A percentile compares a stretch with the other conserved stretches of the same genome.
Evolutionary conservation across 306 rosid species (phyloP).

Genomic region (Gastrolobium villosum): DNA sequence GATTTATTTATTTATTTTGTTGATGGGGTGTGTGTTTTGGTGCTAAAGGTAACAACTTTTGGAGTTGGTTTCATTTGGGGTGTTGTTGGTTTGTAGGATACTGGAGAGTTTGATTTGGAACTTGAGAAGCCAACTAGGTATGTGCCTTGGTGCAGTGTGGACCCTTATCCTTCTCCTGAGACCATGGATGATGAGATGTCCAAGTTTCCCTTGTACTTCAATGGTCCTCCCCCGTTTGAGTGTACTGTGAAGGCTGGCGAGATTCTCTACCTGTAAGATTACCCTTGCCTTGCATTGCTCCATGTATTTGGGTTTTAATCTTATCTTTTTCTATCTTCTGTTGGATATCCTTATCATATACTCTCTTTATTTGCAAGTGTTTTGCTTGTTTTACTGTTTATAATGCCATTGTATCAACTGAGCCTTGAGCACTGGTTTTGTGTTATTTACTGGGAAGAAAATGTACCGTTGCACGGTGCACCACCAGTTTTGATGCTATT

Average conservation of each 20-base stretch:
- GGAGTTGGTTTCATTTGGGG: constrained; percentile 25
- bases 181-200: constrained; percentile 52
- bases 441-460: background rate
- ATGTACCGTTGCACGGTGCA: background rate
- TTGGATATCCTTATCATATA: constrained; percentile 14
- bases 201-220: constrained; percentile 70
- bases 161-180: constrained; percentile 73
- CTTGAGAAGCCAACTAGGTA: constrained; percentile 65
- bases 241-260: constrained; percentile 85
- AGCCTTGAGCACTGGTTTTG: background rate
- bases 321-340: background rate
- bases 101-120: constrained; percentile 68
- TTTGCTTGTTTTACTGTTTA: background rate
- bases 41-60: constrained; percentile 7
- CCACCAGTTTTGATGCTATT: background rate
- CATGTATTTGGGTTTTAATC: background rate
- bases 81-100: constrained; percentile 54
- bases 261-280: constrained; percentile 81
- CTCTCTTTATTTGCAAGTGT: constrained; percentile 18
- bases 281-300: constrained; percentile 1
- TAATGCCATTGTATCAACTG: background rate
- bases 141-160: constrained; percentile 91
- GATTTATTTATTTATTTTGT: background rate
- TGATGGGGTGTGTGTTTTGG: background rate
- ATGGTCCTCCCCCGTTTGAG: constrained; percentile 71